Evolutionary conservation across 2,329 filamentous ascomycete species (phyloP), one percentile per base, ranked within the genome.

Genomic region (Penicillium corylophilum): DNA sequence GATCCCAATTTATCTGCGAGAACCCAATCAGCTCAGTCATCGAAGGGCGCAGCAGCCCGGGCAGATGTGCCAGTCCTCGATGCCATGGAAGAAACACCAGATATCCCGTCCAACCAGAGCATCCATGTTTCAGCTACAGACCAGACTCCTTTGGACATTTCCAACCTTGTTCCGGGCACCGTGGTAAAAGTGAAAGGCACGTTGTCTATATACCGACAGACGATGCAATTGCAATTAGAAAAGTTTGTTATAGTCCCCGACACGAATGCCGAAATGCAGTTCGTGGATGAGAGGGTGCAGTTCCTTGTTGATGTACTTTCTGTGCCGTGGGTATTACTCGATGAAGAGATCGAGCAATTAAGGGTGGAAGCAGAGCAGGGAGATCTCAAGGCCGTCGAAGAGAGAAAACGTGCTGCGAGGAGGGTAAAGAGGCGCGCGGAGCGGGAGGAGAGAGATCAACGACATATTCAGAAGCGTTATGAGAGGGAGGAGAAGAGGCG

Each of bases 181-280:
- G 71, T 81, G 6, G 65, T 84, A 2, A 82, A 82, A 52, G 71
- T 79, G 4, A 85, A 86, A 59, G 81, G 82, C 24, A 82, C 78
- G 0, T 71, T 86, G 9, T 74, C 74, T 0, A 70, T 65, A 10
- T 85, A 81, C 60, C 76, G 81, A 5, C 66, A 69, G 4, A 62
- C 65, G 12, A 77, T 77, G 54, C 82, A 86, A 59, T 54, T 86
- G 8, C 71, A 79, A 15, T 65, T 84, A 23, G 81, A 84, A 62
- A 75, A 81, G 3, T 72, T 82, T 7, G 71, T 67, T 35, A 50
- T 77, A 0, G 64, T 86, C 1, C 63, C 64, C 2, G 76, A 78
- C 38, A 85, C 82, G 13, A 75, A 76, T 38, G 77, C 80, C 24
- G 84, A 86, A 62, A 76, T 78, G 44, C 64, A 65, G 7, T 80